Evolutionary conservation across 441 rosid genomes (phyloP), one percentile per base, ranked within the genome.

Genomic region (Pelargonium fulgidum): DNA sequence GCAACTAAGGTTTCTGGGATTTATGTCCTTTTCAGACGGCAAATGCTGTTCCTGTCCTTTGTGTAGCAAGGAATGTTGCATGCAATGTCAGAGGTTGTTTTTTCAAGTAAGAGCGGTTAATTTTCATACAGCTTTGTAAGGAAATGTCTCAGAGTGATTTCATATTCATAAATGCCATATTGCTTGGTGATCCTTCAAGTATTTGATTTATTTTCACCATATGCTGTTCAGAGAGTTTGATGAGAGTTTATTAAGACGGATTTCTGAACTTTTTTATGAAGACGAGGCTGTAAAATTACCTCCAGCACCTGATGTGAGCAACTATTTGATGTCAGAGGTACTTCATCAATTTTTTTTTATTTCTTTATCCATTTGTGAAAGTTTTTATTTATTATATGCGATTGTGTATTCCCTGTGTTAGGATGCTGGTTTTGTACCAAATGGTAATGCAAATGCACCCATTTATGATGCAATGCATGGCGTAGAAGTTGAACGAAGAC

Each of bases 1-100:
- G 62, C 6, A 58, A 58, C 24, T 54, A 54, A 54, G 62, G 62
- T 58, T 58, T 3, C 62, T 58, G 26, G 10, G 62, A 19, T 56
- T 19, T 9, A 47, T 62, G 59, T 71, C 47, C 68, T 77, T 65
- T 62, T 62, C 78, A 94, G 98, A 89, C 89, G 68, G 88, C 95
- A 19, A 87, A 80, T 78, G 86, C 83, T 0, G 96, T 94, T 82
- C 98, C 98, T 56, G 83, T 83, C 75, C 94, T 94, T 24, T 92
- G 98, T 64, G 97, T 94, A 41, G 98, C 99, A 52, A 92, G 99
- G 79, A 94, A 92, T 87, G 99, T 94, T 78, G 99, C 99, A 48
- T 92, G 99, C 85, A 94, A 94, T 73, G 97, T 86, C 78, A 90
- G 98, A 80, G 98, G 96, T 76, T 87, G 78, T 73, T 94, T 90